A percentile compares a stretch with the other conserved stretches of the same genome.
These are phyloP conservation scores for Cystoderma amianthinum DNA, from an alignment of 768 basidiomycete species.

Conservation along the genomic window DNA sequence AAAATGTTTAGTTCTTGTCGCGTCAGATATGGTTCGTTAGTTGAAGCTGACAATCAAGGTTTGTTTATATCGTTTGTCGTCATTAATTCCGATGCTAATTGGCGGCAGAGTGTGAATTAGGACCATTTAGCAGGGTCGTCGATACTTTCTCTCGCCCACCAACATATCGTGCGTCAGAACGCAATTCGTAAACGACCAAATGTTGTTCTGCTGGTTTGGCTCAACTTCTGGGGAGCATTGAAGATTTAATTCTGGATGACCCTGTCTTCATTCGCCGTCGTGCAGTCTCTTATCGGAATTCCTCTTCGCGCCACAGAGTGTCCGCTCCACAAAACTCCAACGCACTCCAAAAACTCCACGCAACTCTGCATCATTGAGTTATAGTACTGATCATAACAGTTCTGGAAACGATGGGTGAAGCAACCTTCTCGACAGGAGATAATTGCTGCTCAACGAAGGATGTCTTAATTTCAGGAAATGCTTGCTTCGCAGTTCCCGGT, in stretches of 20 bases:
- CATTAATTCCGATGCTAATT: slow-evolving; percentile 3
- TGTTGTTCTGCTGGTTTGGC: slow-evolving; percentile 85
- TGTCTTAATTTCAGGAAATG: slow-evolving; percentile 78
- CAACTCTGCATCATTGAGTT: slow-evolving; percentile 56
- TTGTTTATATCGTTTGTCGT: slow-evolving; percentile 13
- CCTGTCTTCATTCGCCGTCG: slow-evolving; percentile 88
- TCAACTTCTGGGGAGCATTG: slow-evolving; percentile 57
- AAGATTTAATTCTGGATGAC: slow-evolving; percentile 78
- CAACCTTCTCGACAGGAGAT: slow-evolving; percentile 74
- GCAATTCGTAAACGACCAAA: slow-evolving; percentile 54
- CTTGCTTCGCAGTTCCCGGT: slow-evolving; percentile 78
- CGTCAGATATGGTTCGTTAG: slow-evolving; percentile 77
- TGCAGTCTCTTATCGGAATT: slow-evolving; percentile 66
- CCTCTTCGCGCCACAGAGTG: slow-evolving; percentile 61
- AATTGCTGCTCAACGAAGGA: slow-evolving; percentile 94
- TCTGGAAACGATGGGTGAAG: slow-evolving; percentile 20
- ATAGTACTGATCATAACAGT: slow-evolving; percentile 38
- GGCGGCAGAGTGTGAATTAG: slow-evolving; percentile 63
- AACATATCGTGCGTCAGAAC: slow-evolving; percentile 54
- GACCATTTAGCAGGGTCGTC: slow-evolving; percentile 75
- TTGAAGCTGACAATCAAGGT: slow-evolving; percentile 63
- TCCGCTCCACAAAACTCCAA: slow-evolving; percentile 82
- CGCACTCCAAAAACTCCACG: slow-evolving; percentile 68
- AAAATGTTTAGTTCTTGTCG: slow-evolving; percentile 73
- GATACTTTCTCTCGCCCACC: slow-evolving; percentile 82